These are phyloP conservation scores for Thermothelomyces thermophilus DNA, from an alignment of 2,329 filamentous ascomycete species.

Conservation along the genomic window DNA sequence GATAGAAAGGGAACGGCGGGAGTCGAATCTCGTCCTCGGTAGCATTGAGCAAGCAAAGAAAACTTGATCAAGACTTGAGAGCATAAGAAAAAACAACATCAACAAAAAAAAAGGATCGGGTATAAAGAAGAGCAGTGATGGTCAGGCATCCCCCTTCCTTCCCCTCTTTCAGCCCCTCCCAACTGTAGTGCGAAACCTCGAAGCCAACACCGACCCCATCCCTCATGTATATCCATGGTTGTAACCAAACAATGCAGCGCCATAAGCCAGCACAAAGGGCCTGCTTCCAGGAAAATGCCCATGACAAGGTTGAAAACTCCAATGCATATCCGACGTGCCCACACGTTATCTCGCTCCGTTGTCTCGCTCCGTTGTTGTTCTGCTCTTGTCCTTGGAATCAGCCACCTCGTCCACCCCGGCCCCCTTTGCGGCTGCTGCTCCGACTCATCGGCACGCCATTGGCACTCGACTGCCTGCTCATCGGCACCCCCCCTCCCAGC, in stretches of 20 bases:
- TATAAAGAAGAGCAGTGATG: constrained; percentile 13
- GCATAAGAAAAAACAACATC: too few species aligned
- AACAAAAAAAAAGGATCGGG: too few species aligned
- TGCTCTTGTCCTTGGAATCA: not conserved
- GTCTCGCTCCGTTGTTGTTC: not conserved
- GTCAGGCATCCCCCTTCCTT: too few species aligned
- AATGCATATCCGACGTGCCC: constrained; percentile 3
- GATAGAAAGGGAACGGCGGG: not conserved
- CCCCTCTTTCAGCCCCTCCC: not conserved
- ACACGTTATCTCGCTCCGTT: not conserved
- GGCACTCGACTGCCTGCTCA: constrained; percentile 48
- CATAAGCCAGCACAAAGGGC: not conserved
- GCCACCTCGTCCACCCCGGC: constrained; percentile 24
- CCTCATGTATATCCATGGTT: not conserved
- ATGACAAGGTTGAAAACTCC: not conserved
- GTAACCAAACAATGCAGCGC: not conserved
- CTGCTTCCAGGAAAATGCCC: not conserved
- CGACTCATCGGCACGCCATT: constrained; percentile 30
- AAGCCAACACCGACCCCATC: not conserved
- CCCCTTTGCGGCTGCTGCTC: constrained; percentile 43
- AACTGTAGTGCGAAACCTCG: not conserved
- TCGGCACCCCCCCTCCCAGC: constrained; percentile 47
- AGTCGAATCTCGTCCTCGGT: not conserved
- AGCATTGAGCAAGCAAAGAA: not conserved
- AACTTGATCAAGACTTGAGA: constrained; percentile 1